Evolutionary conservation across 768 basidiomycete genomes (phyloP), one percentile per base, ranked within the genome.

Genomic region (Scleroderma bovista): DNA sequence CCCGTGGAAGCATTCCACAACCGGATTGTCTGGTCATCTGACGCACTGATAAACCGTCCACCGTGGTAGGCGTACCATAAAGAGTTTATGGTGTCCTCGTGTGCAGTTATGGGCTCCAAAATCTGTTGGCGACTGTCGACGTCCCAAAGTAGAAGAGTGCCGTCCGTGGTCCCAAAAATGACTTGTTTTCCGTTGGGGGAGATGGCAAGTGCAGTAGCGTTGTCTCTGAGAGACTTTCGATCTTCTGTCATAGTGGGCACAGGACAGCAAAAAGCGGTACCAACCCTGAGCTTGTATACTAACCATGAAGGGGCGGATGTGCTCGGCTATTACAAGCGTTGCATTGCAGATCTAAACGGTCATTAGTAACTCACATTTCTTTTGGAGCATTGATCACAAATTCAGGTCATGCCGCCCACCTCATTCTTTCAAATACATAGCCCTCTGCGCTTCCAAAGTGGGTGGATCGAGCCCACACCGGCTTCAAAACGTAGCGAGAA

Each of bases 101-200:
- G 37, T 50, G 74, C 60, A 46, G 5, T 22, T 29, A 37, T 33
- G 1, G 50, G 43, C 24, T 29, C 24, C 7, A n/a, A 16, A 26
- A 23, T 31, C 6, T 11, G 34, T 32, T 41, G 46, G 3, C 36
- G 32, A 20, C 19, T 19, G 7, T 15, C 12, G 10, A 44, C 10
- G 20, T 45, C 42, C 42, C 47, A 53, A 19, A 45, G n/a, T 19
- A 36, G 20, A 20, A 53, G 42, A 15, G 39, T 44, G 20, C 42
- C 41, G 19, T 38, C 48, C 13, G 34, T 29, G 8, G 48, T 41
- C 12, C 52, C 52, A 45, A 24, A 24, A 23, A 36, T 43, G 23
- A 53, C 41, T 7, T 33, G 29, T 6, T 23, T 16, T 32, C 46
- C 51, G n/a, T 47, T 22, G 6, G 46, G 51, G 22, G 51, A 52